A percentile compares a stretch with the other conserved stretches of the same genome.
phyloP scores from a whole-genome alignment of 1,284 basidiomycete genomes.

The Farysia itapuensis region DNA sequence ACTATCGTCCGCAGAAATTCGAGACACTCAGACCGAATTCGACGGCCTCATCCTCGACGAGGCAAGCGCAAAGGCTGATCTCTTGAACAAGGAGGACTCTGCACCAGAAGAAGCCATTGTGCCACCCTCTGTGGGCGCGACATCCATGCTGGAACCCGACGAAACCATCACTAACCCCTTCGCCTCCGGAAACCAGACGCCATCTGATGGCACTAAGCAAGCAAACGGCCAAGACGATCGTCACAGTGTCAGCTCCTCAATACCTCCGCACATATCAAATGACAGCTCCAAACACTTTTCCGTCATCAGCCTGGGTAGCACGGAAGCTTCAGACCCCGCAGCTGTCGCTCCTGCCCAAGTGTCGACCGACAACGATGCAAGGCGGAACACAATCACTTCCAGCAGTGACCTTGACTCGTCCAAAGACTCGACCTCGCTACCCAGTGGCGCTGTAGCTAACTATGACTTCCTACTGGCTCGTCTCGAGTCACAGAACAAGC shows the following conservation, averaged over 20 bases:
- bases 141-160: slow-evolving; percentile 49
- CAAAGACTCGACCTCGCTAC: background rate
- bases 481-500: slow-evolving; percentile 44
- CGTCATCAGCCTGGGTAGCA: slow-evolving; percentile 31
- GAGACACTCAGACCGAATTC: slow-evolving; percentile 15
- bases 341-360: background rate
- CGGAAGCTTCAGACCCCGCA: background rate
- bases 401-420: background rate
- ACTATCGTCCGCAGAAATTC: slow-evolving; percentile 27
- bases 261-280: background rate
- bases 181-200: slow-evolving; percentile 1
- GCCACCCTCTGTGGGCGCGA: slow-evolving; percentile 47
- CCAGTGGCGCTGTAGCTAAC: slow-evolving; percentile 9
- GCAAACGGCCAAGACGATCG: background rate
- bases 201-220: too few species aligned
- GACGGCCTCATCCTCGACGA: slow-evolving; percentile 33
- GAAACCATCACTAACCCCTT: slow-evolving; percentile 53
- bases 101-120: too few species aligned
- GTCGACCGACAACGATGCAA: background rate
- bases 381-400: slow-evolving; percentile 16
- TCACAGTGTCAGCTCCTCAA: background rate
- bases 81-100: slow-evolving; percentile 8
- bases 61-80: slow-evolving; percentile 18
- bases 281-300: slow-evolving; percentile 38
- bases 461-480: slow-evolving; percentile 49